Conservation (phyloP, 2,329 filamentous ascomycete species). For the Hypoxylon sp. region DNA sequence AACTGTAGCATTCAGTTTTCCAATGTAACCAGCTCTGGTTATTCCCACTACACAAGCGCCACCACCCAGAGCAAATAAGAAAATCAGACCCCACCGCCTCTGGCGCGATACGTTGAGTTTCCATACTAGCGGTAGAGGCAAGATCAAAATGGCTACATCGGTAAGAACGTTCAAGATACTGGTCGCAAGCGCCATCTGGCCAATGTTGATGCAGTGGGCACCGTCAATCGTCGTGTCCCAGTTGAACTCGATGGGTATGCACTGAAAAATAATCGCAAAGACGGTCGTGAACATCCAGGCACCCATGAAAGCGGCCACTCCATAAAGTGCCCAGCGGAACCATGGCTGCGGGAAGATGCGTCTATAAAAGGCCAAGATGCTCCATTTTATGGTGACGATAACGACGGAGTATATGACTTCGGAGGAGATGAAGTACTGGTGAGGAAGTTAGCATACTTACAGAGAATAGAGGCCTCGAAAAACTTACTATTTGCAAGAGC, state of each 20-base stretch:
- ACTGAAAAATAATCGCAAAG: conserved; percentile 30
- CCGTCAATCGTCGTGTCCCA: not conserved
- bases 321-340: conserved; percentile 9
- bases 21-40: conserved; percentile 23
- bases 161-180: not conserved
- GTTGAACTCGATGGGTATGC: conserved; percentile 1
- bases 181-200: not conserved
- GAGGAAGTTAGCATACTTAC: not conserved
- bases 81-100: conserved; percentile 18
- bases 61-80: conserved; percentile 25
- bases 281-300: conserved; percentile 12
- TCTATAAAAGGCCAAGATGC: conserved; percentile 14
- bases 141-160: not conserved
- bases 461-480: not conserved
- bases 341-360: conserved; percentile 13
- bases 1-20: conserved; percentile 18
- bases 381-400: conserved; percentile 21
- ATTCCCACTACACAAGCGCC: conserved; percentile 33
- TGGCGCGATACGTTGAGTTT: not conserved
- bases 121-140: not conserved
- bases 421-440: conserved; percentile 16
- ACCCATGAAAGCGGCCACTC: conserved; percentile 9
- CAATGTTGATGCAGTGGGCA: not conserved
- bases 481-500: conserved; percentile 24
- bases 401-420: conserved; percentile 19